Base-by-base conservation (phyloP, 345 rosid genomes). In the Clarkia xantiana region DNA sequence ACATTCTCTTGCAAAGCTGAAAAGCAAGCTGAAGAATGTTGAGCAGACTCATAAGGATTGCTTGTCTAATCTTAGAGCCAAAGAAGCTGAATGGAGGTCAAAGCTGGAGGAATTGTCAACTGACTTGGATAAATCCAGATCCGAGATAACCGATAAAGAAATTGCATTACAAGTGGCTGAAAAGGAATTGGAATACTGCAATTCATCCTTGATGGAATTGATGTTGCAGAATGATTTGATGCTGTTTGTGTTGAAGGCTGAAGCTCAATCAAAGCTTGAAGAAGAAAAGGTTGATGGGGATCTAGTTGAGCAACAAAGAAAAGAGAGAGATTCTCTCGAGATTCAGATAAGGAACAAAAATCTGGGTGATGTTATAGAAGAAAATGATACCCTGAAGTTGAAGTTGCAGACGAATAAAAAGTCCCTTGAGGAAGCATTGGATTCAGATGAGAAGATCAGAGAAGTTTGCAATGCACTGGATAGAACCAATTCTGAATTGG, bases 51-150 rank as follows among this genome's bases (percentile, higher is more conserved):
- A n/a, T n/a, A n/a, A n/a, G n/a, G n/a, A n/a, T n/a, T n/a, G n/a
- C n/a, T n/a, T 76, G 39, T 62, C 70, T 12, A 71, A 66, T 59
- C 74, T 82, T 47, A 74, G 60, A 67, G 78, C 75, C 40, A 85
- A 76, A 81, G 94, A 85, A 77, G 79, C 65, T 17, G 86, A 74
- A 63, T 90, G 88, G 95, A 68, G 69, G 54, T 69, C 59, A 65
- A 76, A 58, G 18, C 29, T 62, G 67, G 67, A 68, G 52, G 78
- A 80, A 56, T 41, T 90, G 76, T 64, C 51, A 14, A 43, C 42
- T 53, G 83, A 79, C 55, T 55, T 82, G 22, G 47, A 72, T 49
- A 59, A 46, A 53, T 71, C 60, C 45, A 58, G 63, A 72, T 65
- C 63, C 41, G 71, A 63, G 56, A 18, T 82, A 53, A 66, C 70